phyloP scores from a whole-genome alignment of 2,329 filamentous ascomycete species.

The Hymenoscyphus albidus region DNA sequence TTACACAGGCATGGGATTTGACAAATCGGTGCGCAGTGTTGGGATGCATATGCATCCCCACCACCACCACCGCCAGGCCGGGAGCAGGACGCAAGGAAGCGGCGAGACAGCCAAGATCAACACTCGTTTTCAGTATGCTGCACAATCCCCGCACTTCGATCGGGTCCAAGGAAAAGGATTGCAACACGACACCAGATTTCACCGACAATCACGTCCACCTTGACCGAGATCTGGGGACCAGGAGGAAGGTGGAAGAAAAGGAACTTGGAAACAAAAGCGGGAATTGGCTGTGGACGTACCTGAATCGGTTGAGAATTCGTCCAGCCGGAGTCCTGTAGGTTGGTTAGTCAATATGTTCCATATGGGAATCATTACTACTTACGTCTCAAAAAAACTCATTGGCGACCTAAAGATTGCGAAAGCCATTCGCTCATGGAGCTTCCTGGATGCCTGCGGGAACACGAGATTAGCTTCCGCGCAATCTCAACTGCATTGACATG shows the following conservation, averaged over 20 bases:
- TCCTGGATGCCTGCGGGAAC: conserved; percentile 70
- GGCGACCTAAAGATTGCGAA: conserved; percentile 95
- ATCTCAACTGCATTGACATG: conserved; percentile 15
- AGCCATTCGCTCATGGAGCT: conserved; percentile 95
- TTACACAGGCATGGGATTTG: conserved; percentile 21
- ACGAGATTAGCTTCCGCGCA: conserved; percentile 23
- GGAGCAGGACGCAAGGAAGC: background rate
- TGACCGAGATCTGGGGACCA: conserved; percentile 7
- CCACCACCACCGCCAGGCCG: background rate
- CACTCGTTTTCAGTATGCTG: conserved; percentile 4
- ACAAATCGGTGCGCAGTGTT: conserved; percentile 21
- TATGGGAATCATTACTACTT: conserved; percentile 10
- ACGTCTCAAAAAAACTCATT: conserved; percentile 97
- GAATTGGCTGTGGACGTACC: conserved; percentile 47
- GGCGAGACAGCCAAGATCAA: conserved; percentile 7
- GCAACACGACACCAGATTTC: conserved; percentile 6
- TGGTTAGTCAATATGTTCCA: background rate
- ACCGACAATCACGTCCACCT: background rate
- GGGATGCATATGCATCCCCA: conserved; percentile 15
- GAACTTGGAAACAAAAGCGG: background rate
- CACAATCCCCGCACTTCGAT: conserved; percentile 13
- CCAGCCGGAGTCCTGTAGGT: conserved; percentile 68
- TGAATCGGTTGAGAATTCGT: conserved; percentile 95
- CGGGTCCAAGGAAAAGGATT: conserved; percentile 14
- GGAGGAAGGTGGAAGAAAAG: background rate